phyloP scores from a whole-genome alignment of 495 filamentous ascomycete species.

The Annulohypoxylon nitens region DNA sequence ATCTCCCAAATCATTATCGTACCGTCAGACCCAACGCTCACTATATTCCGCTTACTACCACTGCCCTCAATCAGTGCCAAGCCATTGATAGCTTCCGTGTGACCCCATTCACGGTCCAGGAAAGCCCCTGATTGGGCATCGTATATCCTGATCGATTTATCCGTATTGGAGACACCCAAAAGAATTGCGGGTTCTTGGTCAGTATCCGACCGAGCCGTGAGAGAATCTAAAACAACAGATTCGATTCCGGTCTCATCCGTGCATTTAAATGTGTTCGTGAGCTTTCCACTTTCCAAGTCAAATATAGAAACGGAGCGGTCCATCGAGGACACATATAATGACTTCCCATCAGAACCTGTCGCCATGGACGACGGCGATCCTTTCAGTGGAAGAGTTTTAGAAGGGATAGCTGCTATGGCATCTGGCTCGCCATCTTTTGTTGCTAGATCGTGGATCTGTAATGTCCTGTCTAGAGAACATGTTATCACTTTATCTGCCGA shows the following conservation, averaged over 20 bases:
- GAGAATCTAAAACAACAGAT: slow-evolving; percentile 82
- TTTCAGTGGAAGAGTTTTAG: slow-evolving; percentile 82
- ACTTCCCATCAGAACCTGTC: slow-evolving; percentile 69
- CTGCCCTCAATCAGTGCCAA: slow-evolving; percentile 76
- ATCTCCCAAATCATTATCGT: slow-evolving; percentile 89
- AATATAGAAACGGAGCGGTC: slow-evolving; percentile 85
- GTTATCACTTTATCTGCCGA: slow-evolving; percentile 77
- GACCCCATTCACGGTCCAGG: slow-evolving; percentile 90
- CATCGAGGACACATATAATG: slow-evolving; percentile 79
- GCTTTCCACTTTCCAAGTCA: slow-evolving; percentile 78
- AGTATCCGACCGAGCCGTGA: slow-evolving; percentile 69
- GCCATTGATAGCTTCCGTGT: slow-evolving; percentile 91
- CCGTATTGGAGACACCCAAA: slow-evolving; percentile 87
- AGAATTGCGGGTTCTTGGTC: slow-evolving; percentile 66
- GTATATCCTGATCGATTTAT: slow-evolving; percentile 94
- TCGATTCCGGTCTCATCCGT: slow-evolving; percentile 82
- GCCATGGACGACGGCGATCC: slow-evolving; percentile 88
- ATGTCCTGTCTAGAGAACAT: slow-evolving; percentile 87
- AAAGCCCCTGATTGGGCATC: slow-evolving; percentile 80
- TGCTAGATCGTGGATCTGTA: slow-evolving; percentile 82
- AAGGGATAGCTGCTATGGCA: slow-evolving; percentile 79
- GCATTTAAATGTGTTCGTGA: slow-evolving; percentile 80
- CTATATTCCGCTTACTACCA: slow-evolving; percentile 65
- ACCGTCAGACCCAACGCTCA: slow-evolving; percentile 85
- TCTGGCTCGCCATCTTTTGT: slow-evolving; percentile 76